Evolutionary conservation across 495 filamentous ascomycete genomes (phyloP), one percentile per base, ranked within the genome.

Genomic region (Trichoderma gamsii): DNA sequence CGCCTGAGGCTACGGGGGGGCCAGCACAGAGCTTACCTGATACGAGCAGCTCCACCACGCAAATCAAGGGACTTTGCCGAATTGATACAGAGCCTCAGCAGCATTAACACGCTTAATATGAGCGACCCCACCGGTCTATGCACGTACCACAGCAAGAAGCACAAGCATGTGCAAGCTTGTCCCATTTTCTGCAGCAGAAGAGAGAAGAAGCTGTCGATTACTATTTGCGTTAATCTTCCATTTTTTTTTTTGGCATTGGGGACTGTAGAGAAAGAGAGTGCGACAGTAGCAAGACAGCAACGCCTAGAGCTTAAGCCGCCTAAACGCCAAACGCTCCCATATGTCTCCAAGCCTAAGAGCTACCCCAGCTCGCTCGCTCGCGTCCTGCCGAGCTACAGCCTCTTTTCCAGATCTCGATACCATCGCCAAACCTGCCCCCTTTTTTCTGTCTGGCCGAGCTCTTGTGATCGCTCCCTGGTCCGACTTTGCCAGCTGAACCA

Each of bases 401-500:
- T 52, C n/a, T 13, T 21, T 23, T 21, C 25, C 56, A 61, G 56
- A 61, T 61, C 56, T 61, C 23, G 56, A 61, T 61, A 61, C 23
- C 11, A 61, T 61, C 56, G 56, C 25, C 56, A 61, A 21, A 61
- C 2, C 25, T 61, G 56, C 56, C 56, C 56, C 56, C 56, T 61
- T 61, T 61, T 61, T 61, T 61, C 7, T 61, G 56, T 61, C 56
- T 29, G 56, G 25, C 25, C 25, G 16, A 61, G 56, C 25, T 61
- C 56, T 32, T 61, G 56, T 61, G 25, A 61, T 61, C 56, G 56
- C 12, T 61, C 27, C 44, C 44, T 49, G 44, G 51, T 59, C 51
- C 8, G n/a, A 25, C 51, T 21, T 61, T 18, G 56, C 56, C 25
- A 61, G 56, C 56, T 61, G 56, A 61, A 61, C 8, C 16, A 61